phyloP scores from a whole-genome alignment of 2,329 filamentous ascomycete genomes.

The Venturia asperata region DNA sequence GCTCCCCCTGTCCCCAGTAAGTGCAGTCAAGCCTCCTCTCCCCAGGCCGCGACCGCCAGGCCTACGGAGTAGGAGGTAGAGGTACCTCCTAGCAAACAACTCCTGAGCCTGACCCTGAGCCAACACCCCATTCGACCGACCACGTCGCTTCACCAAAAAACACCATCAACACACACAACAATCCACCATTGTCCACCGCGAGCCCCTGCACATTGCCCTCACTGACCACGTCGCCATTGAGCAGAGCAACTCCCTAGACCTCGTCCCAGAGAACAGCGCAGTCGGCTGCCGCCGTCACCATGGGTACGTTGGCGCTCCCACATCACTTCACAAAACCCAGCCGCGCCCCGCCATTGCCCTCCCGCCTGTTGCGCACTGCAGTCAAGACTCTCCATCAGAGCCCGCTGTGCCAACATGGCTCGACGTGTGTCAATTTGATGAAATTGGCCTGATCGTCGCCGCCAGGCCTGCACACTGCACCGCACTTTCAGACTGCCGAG shows the following conservation, averaged over 20 bases:
- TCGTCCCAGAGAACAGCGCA: background rate
- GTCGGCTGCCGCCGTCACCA: conserved; percentile 8
- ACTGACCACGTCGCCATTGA: background rate
- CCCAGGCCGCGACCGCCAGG: too few relatives aligned
- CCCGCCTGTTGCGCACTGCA: background rate
- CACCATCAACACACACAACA: background rate
- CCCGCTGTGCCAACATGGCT: background rate
- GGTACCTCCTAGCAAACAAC: background rate
- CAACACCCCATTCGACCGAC: background rate
- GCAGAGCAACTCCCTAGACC: background rate
- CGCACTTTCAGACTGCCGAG: background rate
- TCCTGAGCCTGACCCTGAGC: background rate
- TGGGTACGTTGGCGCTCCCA: conserved; percentile 12
- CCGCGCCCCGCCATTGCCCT: background rate
- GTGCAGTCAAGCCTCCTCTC: background rate
- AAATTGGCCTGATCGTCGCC: conserved; percentile 5
- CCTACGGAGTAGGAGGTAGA: too few relatives aligned
- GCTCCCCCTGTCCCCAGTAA: background rate
- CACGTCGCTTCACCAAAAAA: conserved; percentile 3
- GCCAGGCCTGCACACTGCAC: background rate
- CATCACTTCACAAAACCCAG: background rate
- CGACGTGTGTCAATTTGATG: conserved; percentile 13
- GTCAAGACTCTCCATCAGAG: background rate
- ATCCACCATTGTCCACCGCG: background rate
- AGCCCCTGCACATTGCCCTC: background rate